Conservation (phyloP, 2,329 filamentous ascomycete species). For the Fusarium kyushuense region DNA sequence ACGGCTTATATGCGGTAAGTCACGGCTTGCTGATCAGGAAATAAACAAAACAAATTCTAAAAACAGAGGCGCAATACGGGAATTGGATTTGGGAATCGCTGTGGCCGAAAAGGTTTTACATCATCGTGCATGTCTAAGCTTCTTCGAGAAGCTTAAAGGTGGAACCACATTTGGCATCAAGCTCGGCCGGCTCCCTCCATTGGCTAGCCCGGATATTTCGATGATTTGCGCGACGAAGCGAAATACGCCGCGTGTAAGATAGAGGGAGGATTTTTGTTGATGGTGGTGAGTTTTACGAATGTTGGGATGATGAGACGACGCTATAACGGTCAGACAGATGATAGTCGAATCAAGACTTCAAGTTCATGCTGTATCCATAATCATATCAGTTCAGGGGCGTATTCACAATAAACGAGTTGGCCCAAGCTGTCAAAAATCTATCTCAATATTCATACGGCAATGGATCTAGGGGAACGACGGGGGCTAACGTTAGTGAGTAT, state of each 20-base stretch:
- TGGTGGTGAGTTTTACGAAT: conserved; percentile 1
- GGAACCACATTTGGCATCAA: conserved; percentile 21
- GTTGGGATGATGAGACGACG: too few species aligned
- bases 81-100: conserved; percentile 20
- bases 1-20: conserved; percentile 40
- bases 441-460: conserved; percentile 3
- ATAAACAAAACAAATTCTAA: neutral
- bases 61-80: conserved; percentile 4
- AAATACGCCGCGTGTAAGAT: conserved; percentile 12
- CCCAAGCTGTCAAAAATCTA: conserved; percentile 15
- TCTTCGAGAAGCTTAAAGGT: conserved; percentile 20
- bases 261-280: neutral
- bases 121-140: conserved; percentile 42
- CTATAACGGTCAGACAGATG: neutral
- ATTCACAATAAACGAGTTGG: conserved; percentile 14
- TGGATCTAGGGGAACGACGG: conserved; percentile 34
- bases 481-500: conserved; percentile 4
- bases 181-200: conserved; percentile 35
- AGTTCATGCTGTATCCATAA: neutral
- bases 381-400: conserved; percentile 15
- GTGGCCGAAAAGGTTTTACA: conserved; percentile 42
- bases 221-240: conserved; percentile 3
- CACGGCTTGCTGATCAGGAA: conserved; percentile 10
- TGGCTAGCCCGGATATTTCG: conserved; percentile 1
- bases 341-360: neutral